These are phyloP conservation scores for Liquidambar formosana DNA, from an alignment of 164 flowering plant species.

Conservation along the genomic window DNA sequence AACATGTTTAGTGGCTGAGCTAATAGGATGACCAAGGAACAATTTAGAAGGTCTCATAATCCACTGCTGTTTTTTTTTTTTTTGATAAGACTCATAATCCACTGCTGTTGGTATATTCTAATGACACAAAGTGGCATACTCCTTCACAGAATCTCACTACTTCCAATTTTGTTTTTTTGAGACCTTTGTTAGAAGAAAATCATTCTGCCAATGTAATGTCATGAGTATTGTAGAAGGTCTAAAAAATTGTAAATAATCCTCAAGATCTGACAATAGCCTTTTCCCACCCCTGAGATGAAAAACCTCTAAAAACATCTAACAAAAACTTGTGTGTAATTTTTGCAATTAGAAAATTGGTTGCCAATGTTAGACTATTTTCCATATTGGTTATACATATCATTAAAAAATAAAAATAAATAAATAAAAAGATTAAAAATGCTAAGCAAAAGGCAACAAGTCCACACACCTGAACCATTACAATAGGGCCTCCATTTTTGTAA, in stretches of 20 bases:
- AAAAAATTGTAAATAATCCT: not conserved
- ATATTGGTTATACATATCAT: not conserved
- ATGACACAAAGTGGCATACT: too few relatives aligned
- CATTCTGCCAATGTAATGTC: not conserved
- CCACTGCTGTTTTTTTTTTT: too few relatives aligned
- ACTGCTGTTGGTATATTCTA: not conserved
- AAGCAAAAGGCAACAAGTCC: slow-evolving; percentile 4
- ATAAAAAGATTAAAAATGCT: too few relatives aligned
- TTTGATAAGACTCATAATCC: too few relatives aligned
- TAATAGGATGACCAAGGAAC: not conserved
- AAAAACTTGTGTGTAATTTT: not conserved
- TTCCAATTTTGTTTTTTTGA: not conserved
- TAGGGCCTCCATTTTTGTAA: slow-evolving; percentile 88
- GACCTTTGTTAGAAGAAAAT: not conserved
- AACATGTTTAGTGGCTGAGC: too few relatives aligned
- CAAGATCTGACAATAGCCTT: not conserved
- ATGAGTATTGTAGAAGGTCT: not conserved
- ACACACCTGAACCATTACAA: slow-evolving; percentile 92
- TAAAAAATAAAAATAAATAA: too few relatives aligned
- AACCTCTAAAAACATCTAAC: not conserved
- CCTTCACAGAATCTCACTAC: not conserved
- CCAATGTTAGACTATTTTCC: not conserved
- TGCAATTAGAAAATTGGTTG: not conserved
- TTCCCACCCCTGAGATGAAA: not conserved
- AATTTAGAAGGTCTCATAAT: not conserved